Base-by-base conservation (phyloP, 495 filamentous ascomycete genomes). In the Bathelium albidoporum region DNA sequence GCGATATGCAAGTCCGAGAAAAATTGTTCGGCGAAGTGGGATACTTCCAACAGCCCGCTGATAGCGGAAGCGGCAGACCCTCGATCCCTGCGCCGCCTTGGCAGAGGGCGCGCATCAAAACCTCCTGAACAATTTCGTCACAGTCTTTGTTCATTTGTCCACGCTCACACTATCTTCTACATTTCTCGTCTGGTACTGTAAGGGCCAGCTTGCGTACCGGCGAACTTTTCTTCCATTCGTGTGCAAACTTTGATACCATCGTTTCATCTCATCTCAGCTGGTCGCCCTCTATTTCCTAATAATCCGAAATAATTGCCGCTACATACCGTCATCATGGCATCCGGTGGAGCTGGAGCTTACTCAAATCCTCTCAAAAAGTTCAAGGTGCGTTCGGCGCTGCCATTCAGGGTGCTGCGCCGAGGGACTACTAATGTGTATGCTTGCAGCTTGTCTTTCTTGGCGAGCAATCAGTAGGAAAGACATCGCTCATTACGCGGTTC, bases 331-430 rank as follows among this genome's bases (percentile, higher is more conserved):
- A 55, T 3, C 20, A 55, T 55, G 49, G 49, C 49, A 24, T 55
- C 49, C 29, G 49, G 49, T 28, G 24, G 22, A 26, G 88, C 84
- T 71, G 89, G 90, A 79, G 88, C 90, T 66, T 98, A 98, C 81
- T 95, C 91, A 77, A 98, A 98, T 83, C 94, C 94, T 63, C 77
- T 98, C 79, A 98, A 98, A 88, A 98, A 98, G 75, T 98, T 96
- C 86, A 98, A 98, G 49, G 49, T 55, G 16, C 20, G 49, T 10
- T 55, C 16, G 24, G 2, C 11, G 4, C 16, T 11, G 11, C 49
- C 5, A 24, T 49, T 20, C 24, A n/a, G 12, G 16, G 29, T 10
- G 20, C 29, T 29, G 49, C 20, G 9, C 29, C 10, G 24, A 55
- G 5, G 16, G n/a, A 26, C 32, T 32, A 44, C 39, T 32, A 52